phyloP scores from a whole-genome alignment of 169 alveolate genomes.

The Babesia ovata region DNA sequence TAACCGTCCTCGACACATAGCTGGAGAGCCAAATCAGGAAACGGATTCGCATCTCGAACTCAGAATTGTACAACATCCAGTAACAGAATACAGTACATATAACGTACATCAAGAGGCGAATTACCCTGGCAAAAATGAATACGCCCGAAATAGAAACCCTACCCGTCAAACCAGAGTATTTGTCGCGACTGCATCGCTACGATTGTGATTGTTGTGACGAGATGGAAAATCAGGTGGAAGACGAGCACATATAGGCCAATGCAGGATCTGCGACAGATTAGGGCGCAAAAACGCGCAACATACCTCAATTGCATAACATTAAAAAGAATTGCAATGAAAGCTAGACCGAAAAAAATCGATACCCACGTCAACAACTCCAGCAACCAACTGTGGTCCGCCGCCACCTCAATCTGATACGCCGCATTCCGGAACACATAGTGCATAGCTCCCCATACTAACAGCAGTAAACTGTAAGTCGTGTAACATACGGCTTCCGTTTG shows the following conservation, averaged over 20 bases:
- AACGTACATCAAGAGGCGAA: neutral
- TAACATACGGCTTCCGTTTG: constrained; percentile 64
- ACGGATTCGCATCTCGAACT: constrained; percentile 7
- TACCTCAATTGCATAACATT: constrained; percentile 2
- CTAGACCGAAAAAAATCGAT: constrained; percentile 5
- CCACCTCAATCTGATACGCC: neutral
- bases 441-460: constrained; percentile 20
- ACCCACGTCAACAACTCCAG: constrained; percentile 1
- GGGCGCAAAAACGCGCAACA: neutral
- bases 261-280: neutral
- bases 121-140: neutral
- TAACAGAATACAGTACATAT: neutral
- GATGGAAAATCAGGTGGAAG: constrained; percentile 10
- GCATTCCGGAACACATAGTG: constrained; percentile 3
- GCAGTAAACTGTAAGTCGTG: constrained; percentile 37
- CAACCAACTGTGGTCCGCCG: neutral
- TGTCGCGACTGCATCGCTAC: constrained; percentile 18
- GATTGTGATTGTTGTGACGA: constrained; percentile 49
- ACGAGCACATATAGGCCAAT: neutral
- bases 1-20: neutral
- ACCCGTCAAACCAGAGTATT: constrained; percentile 64
- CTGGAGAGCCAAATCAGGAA: constrained; percentile 14
- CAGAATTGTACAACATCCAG: constrained; percentile 3
- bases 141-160: constrained; percentile 24
- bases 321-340: neutral